Base-by-base conservation (phyloP, 1,284 basidiomycete genomes). In the Malassezia nana region DNA sequence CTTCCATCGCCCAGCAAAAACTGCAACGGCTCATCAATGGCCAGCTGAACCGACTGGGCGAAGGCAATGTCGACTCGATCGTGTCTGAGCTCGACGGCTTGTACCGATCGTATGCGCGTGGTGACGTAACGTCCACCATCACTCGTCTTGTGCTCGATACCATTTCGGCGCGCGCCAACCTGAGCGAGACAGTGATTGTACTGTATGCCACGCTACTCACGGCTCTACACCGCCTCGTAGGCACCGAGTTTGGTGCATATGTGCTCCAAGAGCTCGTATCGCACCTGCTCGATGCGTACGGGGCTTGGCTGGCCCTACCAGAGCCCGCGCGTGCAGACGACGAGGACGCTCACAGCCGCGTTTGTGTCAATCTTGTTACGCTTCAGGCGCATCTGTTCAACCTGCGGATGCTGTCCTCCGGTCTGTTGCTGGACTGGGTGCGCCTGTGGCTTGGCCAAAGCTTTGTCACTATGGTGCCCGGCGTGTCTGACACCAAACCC, bases 371-470 rank as follows among this genome's bases (percentile, higher is more conserved):
- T 73, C 77, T 99, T 26, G 79, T 91, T 29, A 82, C 88, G 0
- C 80, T 98, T 8, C 78, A 95, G 20, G 86, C 89, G 2, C 89
- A 96, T 71, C 77, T 98, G 31, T 96, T 96, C 78, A 96, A 96
- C 73, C 87, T 95, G 67, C 86, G 89, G 74, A 87, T 96, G 22
- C 81, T 96, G 41, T 89, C 88, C 1, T 87, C 84, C 55, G 79
- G 85, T 4, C 79, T 98, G 16, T 77, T 96, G 39, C 96, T 91
- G 75, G 92, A 96, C 70, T 74, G 96, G 45, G 84, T 99, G 60
- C 83, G 86, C 3, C 79, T 81, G 7, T 80, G 96, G 52, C 78
- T 98, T 42, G 78, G 82, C 5, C 16, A 50, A 0, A 32, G 50
- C 9, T 50, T 52, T 9, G 16, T 12, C 1, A 50, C 51, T 6